These are phyloP conservation scores for Plasmodium gonderi DNA, from an alignment of 169 alveolate genomes.

Conservation along the genomic window DNA sequence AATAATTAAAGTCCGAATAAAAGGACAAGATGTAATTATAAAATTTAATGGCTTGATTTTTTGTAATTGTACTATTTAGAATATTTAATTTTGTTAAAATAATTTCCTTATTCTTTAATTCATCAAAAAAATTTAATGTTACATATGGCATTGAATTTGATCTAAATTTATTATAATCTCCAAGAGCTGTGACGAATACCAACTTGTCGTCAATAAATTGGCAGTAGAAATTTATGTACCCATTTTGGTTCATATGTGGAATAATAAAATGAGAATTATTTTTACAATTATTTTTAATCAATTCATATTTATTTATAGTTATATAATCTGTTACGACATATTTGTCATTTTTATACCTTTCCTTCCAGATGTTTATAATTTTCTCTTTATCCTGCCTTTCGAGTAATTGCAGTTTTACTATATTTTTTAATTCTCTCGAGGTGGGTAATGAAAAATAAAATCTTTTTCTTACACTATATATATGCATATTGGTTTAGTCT, in stretches of 20 bases:
- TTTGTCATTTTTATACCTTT: constrained; percentile 46
- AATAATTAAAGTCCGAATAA: constrained; percentile 62
- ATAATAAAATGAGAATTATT: constrained; percentile 65
- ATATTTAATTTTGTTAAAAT: constrained; percentile 49
- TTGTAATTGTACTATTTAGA: constrained; percentile 18
- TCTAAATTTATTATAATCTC: constrained; percentile 22
- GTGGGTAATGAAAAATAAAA: constrained; percentile 65
- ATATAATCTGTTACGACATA: constrained; percentile 50
- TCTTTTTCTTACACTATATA: background rate
- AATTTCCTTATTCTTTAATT: constrained; percentile 55
- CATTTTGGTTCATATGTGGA: constrained; percentile 60
- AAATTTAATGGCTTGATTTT: constrained; percentile 62
- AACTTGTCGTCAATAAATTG: constrained; percentile 57
- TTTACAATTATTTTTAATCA: constrained; percentile 54
- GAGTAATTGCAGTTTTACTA: constrained; percentile 37
- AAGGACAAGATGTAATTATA: constrained; percentile 41
- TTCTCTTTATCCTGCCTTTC: constrained; percentile 51
- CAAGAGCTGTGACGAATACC: constrained; percentile 41
- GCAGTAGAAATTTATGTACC: constrained; percentile 46
- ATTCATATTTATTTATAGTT: constrained; percentile 39
- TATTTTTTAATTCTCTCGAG: constrained; percentile 50
- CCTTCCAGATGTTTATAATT: constrained; percentile 59
- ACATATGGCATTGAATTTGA: constrained; percentile 51
- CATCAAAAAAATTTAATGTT: constrained; percentile 65
- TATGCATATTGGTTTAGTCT: constrained; percentile 11